Evolutionary conservation across 1,284 basidiomycete species (phyloP).

Genomic region (Ustilago loliicola): DNA sequence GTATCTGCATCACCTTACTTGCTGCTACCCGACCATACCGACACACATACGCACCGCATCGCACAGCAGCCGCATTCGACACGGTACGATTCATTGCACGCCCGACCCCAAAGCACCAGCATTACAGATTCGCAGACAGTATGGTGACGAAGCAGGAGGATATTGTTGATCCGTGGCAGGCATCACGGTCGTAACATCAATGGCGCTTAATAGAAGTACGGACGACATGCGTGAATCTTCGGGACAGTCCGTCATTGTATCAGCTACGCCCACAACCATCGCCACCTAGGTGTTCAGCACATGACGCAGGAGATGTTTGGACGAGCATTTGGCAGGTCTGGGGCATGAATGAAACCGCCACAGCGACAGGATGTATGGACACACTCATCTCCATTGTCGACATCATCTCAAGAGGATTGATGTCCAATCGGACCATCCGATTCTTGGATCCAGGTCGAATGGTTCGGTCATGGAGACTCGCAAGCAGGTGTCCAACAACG

Average conservation of each 20-base stretch:
- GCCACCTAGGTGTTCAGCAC: too few species aligned
- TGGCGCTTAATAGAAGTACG: not conserved
- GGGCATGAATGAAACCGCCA: not conserved
- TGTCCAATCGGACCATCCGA: not conserved
- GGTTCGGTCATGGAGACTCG: not conserved
- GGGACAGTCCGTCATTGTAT: too few species aligned
- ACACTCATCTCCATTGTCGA: not conserved
- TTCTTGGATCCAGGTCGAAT: not conserved
- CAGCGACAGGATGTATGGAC: not conserved
- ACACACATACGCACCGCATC: not conserved
- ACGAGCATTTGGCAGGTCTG: too few species aligned
- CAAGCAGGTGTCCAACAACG: not conserved
- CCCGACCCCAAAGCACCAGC: not conserved
- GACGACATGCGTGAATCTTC: too few species aligned
- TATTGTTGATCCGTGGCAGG: not conserved
- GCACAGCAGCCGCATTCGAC: slow-evolving; percentile 10
- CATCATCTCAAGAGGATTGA: not conserved
- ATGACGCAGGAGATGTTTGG: too few species aligned
- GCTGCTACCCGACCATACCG: slow-evolving; percentile 17
- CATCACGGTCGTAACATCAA: not conserved
- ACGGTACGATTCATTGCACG: slow-evolving; percentile 21
- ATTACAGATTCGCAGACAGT: not conserved
- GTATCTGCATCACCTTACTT: slow-evolving; percentile 19
- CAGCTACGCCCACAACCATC: too few species aligned
- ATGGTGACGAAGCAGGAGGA: not conserved